Percentiles rank a stretch among this genome's conserved stretches.
Evolutionary conservation across 768 basidiomycete genomes (phyloP).

Genomic region (Pulveroboletus sp.): DNA sequence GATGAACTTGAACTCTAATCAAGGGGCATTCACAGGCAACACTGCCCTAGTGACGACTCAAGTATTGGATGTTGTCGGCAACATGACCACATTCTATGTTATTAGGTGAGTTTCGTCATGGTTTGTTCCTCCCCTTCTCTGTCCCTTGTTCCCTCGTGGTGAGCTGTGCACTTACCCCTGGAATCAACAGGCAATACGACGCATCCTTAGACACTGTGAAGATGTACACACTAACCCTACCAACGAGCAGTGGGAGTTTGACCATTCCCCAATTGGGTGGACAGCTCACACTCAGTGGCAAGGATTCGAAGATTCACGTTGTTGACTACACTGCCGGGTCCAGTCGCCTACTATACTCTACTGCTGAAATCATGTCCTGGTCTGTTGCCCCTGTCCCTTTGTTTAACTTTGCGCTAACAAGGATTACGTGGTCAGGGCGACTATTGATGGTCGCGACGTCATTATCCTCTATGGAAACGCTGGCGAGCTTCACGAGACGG

Average conservation of each 20-base stretch:
- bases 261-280: conserved; percentile 42
- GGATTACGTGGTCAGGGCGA: conserved; percentile 33
- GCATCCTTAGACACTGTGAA: conserved; percentile 7
- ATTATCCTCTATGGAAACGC: conserved; percentile 45
- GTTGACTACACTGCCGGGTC: conserved; percentile 46
- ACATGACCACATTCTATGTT: conserved; percentile 44
- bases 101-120: conserved; percentile 14
- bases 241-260: conserved; percentile 41
- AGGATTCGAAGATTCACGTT: conserved; percentile 49
- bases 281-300: conserved; percentile 41
- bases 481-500: conserved; percentile 47
- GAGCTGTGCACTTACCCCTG: background rate
- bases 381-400: conserved; percentile 8
- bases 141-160: background rate
- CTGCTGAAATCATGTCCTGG: conserved; percentile 49
- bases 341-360: conserved; percentile 42
- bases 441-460: conserved; percentile 44
- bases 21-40: conserved; percentile 46
- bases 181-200: conserved; percentile 12
- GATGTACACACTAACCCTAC: conserved; percentile 38
- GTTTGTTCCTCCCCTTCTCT: background rate
- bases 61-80: conserved; percentile 43
- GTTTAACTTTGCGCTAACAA: background rate
- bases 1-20: conserved; percentile 36
- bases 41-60: conserved; percentile 47